Evolutionary conservation across 2,329 filamentous ascomycete genomes (phyloP).

Genomic region (Blastomyces gilchristii): DNA sequence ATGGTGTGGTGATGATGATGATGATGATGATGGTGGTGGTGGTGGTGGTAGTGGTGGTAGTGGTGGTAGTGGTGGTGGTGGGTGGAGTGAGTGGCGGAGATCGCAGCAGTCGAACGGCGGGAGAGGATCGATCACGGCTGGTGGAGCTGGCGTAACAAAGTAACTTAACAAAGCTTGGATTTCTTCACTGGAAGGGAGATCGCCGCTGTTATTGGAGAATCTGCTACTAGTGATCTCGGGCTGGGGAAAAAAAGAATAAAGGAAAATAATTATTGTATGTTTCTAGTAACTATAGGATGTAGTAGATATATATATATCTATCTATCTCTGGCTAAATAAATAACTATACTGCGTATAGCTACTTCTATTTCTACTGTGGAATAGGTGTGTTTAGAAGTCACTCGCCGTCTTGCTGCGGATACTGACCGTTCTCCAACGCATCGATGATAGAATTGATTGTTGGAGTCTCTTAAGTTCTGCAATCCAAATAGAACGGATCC

Average conservation of each 20-base stretch:
- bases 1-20: background rate
- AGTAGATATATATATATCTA: too few relatives aligned
- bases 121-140: background rate
- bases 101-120: background rate
- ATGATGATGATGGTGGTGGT: too few relatives aligned
- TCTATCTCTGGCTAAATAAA: background rate
- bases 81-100: background rate
- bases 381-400: background rate
- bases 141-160: background rate
- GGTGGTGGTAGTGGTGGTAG: too few relatives aligned
- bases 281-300: too few relatives aligned
- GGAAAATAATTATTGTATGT: too few relatives aligned
- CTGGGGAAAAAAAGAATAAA: background rate
- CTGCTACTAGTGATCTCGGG: background rate
- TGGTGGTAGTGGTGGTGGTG: too few relatives aligned
- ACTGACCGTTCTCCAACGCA: background rate
- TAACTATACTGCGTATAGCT: background rate
- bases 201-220: background rate
- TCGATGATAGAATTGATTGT: background rate
- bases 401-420: background rate
- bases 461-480: background rate
- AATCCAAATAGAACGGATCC: background rate
- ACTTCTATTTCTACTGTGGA: background rate
- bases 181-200: background rate
- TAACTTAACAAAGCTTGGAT: background rate